A percentile compares a stretch with the other conserved stretches of the same genome.
phyloP scores from a whole-genome alignment of 345 rosid species.

The Eucalyptus caleyi region DNA sequence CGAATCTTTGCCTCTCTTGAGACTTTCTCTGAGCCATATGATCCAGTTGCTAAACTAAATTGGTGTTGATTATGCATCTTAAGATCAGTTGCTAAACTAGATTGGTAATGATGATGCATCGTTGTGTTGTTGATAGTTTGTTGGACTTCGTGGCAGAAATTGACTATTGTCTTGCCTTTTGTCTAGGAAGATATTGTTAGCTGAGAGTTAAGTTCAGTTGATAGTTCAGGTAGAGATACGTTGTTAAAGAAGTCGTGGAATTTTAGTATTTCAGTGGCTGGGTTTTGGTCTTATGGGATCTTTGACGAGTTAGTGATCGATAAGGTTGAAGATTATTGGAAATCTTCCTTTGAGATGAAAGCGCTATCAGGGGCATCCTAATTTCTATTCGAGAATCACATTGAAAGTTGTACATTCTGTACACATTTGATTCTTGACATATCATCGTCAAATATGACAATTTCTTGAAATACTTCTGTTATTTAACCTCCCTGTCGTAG shows the following conservation, averaged over 20 bases:
- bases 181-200: background rate
- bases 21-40: background rate
- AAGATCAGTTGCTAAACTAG: background rate
- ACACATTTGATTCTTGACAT: background rate
- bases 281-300: background rate
- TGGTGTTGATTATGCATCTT: background rate
- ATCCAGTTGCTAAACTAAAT: background rate
- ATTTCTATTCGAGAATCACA: background rate
- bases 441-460: background rate
- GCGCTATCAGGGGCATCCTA: background rate
- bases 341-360: conserved; percentile 12
- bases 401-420: background rate
- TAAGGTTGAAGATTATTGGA: background rate
- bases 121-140: background rate
- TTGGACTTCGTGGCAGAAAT: background rate
- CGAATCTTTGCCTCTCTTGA: background rate
- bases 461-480: background rate
- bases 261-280: background rate
- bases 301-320: no score
- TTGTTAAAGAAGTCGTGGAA: background rate
- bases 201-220: background rate
- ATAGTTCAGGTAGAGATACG: background rate
- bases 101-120: background rate
- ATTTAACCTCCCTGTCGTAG: background rate
- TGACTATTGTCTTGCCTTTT: background rate